A percentile compares a stretch with the other conserved stretches of the same genome.
Conservation (phyloP, 768 basidiomycete species). For the Suillus cothurnatus region DNA sequence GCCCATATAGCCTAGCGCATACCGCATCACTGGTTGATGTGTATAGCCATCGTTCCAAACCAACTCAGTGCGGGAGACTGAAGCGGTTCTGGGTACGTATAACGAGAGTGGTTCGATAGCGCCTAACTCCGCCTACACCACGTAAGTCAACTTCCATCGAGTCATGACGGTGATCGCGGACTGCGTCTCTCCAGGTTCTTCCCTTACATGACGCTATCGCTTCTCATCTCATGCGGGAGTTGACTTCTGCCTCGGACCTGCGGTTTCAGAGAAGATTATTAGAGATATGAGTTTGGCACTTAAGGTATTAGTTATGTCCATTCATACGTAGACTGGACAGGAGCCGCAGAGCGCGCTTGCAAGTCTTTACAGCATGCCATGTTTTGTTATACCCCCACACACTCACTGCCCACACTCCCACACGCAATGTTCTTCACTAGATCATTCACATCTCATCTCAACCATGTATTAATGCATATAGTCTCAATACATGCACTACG, state of each 20-base stretch:
- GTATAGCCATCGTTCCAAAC: constrained; percentile 17
- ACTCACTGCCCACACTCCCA: constrained; percentile 16
- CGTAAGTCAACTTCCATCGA: not conserved
- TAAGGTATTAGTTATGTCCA: not conserved
- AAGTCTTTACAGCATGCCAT: constrained; percentile 17
- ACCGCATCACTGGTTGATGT: constrained; percentile 35
- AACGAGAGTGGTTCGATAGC: constrained; percentile 23
- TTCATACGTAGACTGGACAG: not conserved
- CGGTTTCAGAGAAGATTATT: not conserved
- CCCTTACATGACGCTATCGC: not conserved
- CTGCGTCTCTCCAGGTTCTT: not conserved
- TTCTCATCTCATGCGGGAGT: not conserved
- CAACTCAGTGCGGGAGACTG: constrained; percentile 26
- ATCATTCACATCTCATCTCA: constrained; percentile 10
- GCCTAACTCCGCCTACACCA: not conserved
- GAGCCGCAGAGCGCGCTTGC: constrained; percentile 5
- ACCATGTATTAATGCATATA: constrained; percentile 17
- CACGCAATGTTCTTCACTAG: constrained; percentile 6
- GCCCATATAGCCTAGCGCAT: constrained; percentile 32
- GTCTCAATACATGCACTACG: constrained; percentile 16
- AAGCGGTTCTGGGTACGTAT: constrained; percentile 31
- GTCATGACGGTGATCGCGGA: not conserved
- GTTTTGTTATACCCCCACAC: constrained; percentile 18
- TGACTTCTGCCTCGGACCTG: constrained; percentile 1
- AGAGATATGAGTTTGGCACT: not conserved